phyloP scores from a whole-genome alignment of 176 grass and related monocot genomes.

The Phoenix dactylifera region DNA sequence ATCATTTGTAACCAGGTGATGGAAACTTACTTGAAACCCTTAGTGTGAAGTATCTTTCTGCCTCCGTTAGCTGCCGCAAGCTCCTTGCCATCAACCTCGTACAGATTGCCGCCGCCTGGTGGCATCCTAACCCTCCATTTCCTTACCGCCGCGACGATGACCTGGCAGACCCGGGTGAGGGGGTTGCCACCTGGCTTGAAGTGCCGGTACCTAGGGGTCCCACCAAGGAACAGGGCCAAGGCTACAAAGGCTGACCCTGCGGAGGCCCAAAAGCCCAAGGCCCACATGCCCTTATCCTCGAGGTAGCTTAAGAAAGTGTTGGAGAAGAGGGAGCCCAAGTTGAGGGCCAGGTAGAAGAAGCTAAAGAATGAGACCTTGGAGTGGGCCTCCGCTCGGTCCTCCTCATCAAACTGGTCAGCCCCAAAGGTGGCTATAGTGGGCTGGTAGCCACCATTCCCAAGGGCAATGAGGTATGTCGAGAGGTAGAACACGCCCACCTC shows the following conservation, averaged over 20 bases:
- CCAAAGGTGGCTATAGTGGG: conserved; percentile 88
- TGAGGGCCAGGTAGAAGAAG: conserved; percentile 98
- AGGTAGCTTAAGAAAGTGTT: conserved; percentile 89
- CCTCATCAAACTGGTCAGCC: conserved; percentile 85
- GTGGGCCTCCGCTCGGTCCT: conserved; percentile 49
- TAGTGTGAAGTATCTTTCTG: conserved; percentile 43
- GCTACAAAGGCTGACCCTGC: conserved; percentile 44
- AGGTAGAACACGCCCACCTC: conserved; percentile 76
- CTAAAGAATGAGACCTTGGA: conserved; percentile 95
- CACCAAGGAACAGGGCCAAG: conserved; percentile 49
- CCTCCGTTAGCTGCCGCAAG: conserved; percentile 5
- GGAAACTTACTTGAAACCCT: conserved; percentile 41
- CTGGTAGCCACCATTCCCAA: conserved; percentile 95
- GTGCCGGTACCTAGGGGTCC: conserved; percentile 46
- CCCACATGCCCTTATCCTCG: conserved; percentile 66
- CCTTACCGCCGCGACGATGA: conserved; percentile 47
- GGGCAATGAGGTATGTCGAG: conserved; percentile 77
- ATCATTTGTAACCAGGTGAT: too few relatives aligned
- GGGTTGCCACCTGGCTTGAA: conserved; percentile 58
- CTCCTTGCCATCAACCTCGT: conserved; percentile 43
- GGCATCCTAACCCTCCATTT: conserved; percentile 46
- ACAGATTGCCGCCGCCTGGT: conserved; percentile 20
- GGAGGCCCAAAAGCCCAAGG: conserved; percentile 69
- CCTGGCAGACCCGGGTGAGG: conserved; percentile 46
- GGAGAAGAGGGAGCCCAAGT: conserved; percentile 93